Evolutionary conservation across 2,329 filamentous ascomycete species (phyloP).

Genomic region (Clathrospora elynae): DNA sequence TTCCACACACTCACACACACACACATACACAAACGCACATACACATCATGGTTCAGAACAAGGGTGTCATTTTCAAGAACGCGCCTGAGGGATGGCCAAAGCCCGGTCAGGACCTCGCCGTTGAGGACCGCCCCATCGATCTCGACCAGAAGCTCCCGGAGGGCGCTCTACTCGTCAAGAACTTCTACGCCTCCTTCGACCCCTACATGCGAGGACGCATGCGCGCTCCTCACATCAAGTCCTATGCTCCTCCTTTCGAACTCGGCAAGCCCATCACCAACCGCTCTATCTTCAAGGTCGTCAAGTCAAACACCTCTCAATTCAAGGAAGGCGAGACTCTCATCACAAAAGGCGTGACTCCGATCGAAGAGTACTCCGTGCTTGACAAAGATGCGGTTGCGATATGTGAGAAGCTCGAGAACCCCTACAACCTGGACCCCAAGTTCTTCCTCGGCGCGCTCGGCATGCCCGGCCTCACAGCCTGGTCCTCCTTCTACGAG

Average conservation of each 20-base stretch:
- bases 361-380: constrained; percentile 71
- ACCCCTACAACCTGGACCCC: constrained; percentile 69
- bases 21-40: no score
- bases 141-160: constrained; percentile 61
- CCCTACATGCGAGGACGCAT: constrained; percentile 84
- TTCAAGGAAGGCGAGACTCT: constrained; percentile 73
- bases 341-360: constrained; percentile 54
- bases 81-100: constrained; percentile 70
- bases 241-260: constrained; percentile 68
- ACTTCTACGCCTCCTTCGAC: constrained; percentile 77
- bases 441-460: constrained; percentile 75
- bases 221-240: constrained; percentile 67
- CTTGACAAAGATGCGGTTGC: constrained; percentile 56
- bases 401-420: constrained; percentile 63
- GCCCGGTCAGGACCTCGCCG: constrained; percentile 69
- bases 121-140: constrained; percentile 74
- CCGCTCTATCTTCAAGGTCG: constrained; percentile 67
- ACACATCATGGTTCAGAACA: constrained; percentile 69
- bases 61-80: constrained; percentile 74
- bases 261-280: constrained; percentile 69
- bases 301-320: constrained; percentile 68
- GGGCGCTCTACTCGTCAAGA: constrained; percentile 71
- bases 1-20: constrained; percentile 8
- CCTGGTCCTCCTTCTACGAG: constrained; percentile 74
- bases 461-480: constrained; percentile 78